Percentiles rank a stretch among this genome's conserved stretches.
Conservation (phyloP, 83 land plant species). For the Thuja plicata region DNA sequence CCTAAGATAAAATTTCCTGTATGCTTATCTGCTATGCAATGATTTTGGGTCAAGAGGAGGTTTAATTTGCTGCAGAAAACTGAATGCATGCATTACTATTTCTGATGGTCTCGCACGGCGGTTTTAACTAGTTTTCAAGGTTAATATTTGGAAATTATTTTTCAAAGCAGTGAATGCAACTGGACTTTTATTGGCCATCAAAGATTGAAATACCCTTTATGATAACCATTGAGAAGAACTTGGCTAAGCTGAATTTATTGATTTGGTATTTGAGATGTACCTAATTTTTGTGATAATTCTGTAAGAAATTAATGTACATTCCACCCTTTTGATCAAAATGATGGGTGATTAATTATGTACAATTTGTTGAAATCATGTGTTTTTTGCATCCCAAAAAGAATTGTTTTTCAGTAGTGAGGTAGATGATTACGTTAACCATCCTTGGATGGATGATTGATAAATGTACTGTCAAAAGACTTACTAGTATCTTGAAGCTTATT, state of each 20-base stretch:
- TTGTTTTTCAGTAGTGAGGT: background rate
- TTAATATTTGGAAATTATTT: background rate
- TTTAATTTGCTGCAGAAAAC: slow-evolving; percentile 2
- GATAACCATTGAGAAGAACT: background rate
- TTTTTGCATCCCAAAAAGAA: background rate
- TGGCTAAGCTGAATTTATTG: background rate
- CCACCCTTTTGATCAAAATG: background rate
- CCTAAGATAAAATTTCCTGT: background rate
- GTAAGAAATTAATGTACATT: background rate
- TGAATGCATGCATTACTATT: background rate
- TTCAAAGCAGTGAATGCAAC: background rate
- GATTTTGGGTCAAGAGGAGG: background rate
- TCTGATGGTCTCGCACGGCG: background rate
- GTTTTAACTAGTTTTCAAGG: slow-evolving; percentile 1
- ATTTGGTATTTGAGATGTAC: background rate
- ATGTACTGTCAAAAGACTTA: background rate
- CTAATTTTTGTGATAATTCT: slow-evolving; percentile 1
- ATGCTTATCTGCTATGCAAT: background rate
- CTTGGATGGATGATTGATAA: background rate
- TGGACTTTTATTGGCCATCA: background rate
- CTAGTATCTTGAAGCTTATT: background rate
- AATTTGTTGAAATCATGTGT: background rate
- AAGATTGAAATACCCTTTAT: background rate
- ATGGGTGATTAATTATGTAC: background rate
- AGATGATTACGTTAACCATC: background rate